phyloP scores from a whole-genome alignment of 2,329 filamentous ascomycete species.

The Ophiocordyceps sinensis region DNA sequence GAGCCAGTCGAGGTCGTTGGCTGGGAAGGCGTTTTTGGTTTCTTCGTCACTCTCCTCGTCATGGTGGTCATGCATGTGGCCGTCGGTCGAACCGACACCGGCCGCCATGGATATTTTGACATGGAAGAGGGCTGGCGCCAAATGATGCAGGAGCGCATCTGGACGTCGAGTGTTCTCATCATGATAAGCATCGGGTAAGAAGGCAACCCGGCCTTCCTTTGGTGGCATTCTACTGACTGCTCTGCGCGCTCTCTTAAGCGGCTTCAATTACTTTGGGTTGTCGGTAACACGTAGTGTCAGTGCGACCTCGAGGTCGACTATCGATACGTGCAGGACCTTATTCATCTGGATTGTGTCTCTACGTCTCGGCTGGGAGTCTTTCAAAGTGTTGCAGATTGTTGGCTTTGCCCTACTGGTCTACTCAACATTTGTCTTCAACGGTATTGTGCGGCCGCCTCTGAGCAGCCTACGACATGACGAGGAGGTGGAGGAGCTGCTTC shows the following conservation, averaged over 20 bases:
- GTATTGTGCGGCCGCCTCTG: conserved; percentile 73
- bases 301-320: conserved; percentile 86
- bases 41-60: conserved; percentile 58
- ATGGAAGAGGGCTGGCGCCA: conserved; percentile 73
- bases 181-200: conserved; percentile 92
- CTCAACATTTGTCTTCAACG: conserved; percentile 93
- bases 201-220: neutral
- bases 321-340: conserved; percentile 91
- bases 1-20: conserved; percentile 85
- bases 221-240: neutral
- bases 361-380: conserved; percentile 86
- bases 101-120: conserved; percentile 77
- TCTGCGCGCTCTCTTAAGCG: conserved; percentile 32
- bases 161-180: conserved; percentile 69
- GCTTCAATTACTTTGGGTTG: conserved; percentile 97
- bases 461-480: conserved; percentile 44
- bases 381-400: conserved; percentile 90
- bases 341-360: conserved; percentile 98
- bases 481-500: conserved; percentile 51
- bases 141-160: conserved; percentile 55
- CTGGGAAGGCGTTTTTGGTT: conserved; percentile 92
- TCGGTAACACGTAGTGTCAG: conserved; percentile 82
- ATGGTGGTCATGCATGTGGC: conserved; percentile 70
- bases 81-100: conserved; percentile 60
- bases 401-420: conserved; percentile 88